Evolutionary conservation across 257 asterid species (phyloP), one percentile per base, ranked within the genome.

Genomic region (Echium plantagineum): DNA sequence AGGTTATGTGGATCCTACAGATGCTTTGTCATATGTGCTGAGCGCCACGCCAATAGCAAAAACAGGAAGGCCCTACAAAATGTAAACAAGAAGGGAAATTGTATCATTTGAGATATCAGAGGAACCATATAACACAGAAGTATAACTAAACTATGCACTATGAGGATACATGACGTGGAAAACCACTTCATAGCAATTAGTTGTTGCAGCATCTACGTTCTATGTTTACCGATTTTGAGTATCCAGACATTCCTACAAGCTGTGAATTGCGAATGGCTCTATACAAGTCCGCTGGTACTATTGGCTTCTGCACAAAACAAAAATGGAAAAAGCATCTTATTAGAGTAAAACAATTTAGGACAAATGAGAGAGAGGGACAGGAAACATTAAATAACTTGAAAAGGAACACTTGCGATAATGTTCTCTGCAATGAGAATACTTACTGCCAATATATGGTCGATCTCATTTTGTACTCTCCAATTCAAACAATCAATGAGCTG

Each of bases 181-280:
- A 52, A 52, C 19, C 2, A 16, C 2, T 19, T 53, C 21, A n/a
- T 4, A 21, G 56, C 56, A 52, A 8, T 12, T n/a, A 15, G 19
- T 28, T 28, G 3, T 28, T 28, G 32, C 32, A 52, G 12, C 15
- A 53, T n/a, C 3, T 42, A 7, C 18, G 20, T 56, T 18, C 15
- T 21, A 10, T 9, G 15, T 28, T 0, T 76, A 89, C 95, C 87
- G 82, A 85, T 72, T 72, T 89, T 52, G 94, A 72, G 85, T 77
- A 82, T 74, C 97, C 97, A 59, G 89, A 74, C 79, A 89, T 77
- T 65, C 97, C 97, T 54, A 86, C 77, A 58, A 89, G 91, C 69
- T 89, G 89, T 59, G 89, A 80, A 63, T 86, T 84, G 64, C 97
- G 78, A 54, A 89, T 69, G 54, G 72, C 80, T 78, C 91, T 80